A percentile compares a stretch with the other conserved stretches of the same genome.
These are phyloP conservation scores for Nyssa sinensis DNA, from an alignment of 148 eudicot genomes.

Conservation along the genomic window DNA sequence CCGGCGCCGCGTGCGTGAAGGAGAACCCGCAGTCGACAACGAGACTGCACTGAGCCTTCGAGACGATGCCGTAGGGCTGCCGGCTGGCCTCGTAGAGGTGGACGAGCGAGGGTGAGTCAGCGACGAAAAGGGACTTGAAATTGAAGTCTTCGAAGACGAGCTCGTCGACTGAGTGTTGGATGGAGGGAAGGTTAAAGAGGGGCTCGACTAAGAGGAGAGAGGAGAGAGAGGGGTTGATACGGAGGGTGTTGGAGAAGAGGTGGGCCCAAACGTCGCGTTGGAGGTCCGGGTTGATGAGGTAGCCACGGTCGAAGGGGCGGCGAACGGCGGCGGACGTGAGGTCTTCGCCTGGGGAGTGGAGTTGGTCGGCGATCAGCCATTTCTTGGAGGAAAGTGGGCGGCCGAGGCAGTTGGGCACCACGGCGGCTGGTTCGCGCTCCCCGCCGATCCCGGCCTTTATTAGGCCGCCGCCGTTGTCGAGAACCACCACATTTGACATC, in stretches of 20 bases:
- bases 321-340: constrained; percentile 84
- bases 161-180: constrained; percentile 58
- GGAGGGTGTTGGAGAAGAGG: constrained; percentile 51
- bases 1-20: constrained; percentile 77
- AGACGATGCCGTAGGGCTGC: constrained; percentile 58
- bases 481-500: constrained; percentile 71
- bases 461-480: constrained; percentile 87
- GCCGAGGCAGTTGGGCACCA: constrained; percentile 78
- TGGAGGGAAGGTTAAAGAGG: constrained; percentile 54
- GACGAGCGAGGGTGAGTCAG: constrained; percentile 65
- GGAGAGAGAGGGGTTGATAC: constrained; percentile 30
- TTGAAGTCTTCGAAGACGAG: constrained; percentile 78
- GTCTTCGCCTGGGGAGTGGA: constrained; percentile 47
- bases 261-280: constrained; percentile 81
- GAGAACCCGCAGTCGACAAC: constrained; percentile 90
- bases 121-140: constrained; percentile 53
- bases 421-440: constrained; percentile 61
- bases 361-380: constrained; percentile 49
- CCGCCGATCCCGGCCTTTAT: constrained; percentile 90
- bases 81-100: constrained; percentile 72
- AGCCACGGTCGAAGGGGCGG: constrained; percentile 88
- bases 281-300: constrained; percentile 80
- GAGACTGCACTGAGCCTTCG: constrained; percentile 65
- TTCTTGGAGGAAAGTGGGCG: constrained; percentile 59
- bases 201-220: constrained; percentile 78